Evolutionary conservation across 257 asterid species (phyloP), one percentile per base, ranked within the genome.

Genomic region (Solanum pinnatisectum): DNA sequence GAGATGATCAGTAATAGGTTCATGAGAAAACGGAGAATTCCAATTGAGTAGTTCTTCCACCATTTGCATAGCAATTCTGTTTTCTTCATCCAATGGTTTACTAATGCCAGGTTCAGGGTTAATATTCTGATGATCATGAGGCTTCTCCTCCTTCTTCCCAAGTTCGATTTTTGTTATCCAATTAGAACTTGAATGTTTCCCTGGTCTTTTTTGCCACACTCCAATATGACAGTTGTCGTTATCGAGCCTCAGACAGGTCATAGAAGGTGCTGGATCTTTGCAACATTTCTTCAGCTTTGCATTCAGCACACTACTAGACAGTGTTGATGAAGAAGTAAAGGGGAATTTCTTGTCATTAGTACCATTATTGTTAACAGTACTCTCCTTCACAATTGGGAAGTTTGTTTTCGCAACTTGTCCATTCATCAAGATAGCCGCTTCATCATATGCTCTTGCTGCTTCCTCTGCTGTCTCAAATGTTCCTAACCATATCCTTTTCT

Each of bases 401-500:
- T 95, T 95, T 0, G 96, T 95, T 91, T 94, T 95, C 4, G 98
- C 97, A 59, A 90, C 93, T 42, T 92, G 94, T 20, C 98, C 98
- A 60, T 89, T 95, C 98, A 95, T 95, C 59, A 95, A 85, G 39
- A 95, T 35, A 5, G 98, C 95, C 4, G 96, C 97, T 88, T 95
- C 89, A 82, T 95, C 98, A 42, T 95, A 95, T 2, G 96, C 98
- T 71, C 91, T 92, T 8, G 97, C 98, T 18, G 98, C 98, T 37
- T 93, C 95, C 70, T 94, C 96, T 5, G 98, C 96, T 37, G 98
- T 93, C 92, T 92, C 98, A 68, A 89, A 95, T 3, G 98, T 94
- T 87, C 98, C 98, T 65, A 95, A 91, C 98, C 98, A 95, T 33
- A 95, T 92, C 92, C 97, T 94, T 86, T 92, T 95, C 92, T 95